A percentile compares a stretch with the other conserved stretches of the same genome.
phyloP scores from a whole-genome alignment of 495 filamentous ascomycete species.

The Talaromyces borbonicus region DNA sequence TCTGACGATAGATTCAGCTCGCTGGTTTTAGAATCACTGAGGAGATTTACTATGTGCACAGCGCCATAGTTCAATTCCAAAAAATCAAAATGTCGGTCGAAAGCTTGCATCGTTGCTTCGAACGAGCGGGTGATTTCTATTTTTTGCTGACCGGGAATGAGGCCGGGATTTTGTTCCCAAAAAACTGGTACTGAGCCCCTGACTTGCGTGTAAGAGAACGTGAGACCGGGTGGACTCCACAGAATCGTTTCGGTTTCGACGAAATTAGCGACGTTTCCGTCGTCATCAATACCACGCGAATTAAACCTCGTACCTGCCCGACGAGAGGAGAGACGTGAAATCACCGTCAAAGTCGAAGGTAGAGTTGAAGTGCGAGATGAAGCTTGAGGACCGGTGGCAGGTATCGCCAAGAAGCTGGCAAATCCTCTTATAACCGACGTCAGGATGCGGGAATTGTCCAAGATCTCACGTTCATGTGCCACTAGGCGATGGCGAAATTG shows the following conservation, averaged over 20 bases:
- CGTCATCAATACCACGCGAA: constrained; percentile 90
- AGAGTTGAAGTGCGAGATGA: constrained; percentile 47
- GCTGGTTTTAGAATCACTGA: constrained; percentile 75
- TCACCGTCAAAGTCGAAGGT: constrained; percentile 74
- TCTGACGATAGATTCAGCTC: constrained; percentile 71
- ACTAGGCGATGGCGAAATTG: constrained; percentile 75
- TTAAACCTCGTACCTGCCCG: constrained; percentile 95
- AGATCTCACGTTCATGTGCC: constrained; percentile 54
- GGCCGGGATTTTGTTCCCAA: constrained; percentile 86
- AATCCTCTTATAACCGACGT: constrained; percentile 94
- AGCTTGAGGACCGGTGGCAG: constrained; percentile 49
- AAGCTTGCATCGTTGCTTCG: constrained; percentile 90
- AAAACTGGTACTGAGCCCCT: constrained; percentile 91
- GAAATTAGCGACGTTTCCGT: constrained; percentile 93
- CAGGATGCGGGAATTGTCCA: constrained; percentile 78
- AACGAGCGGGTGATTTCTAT: constrained; percentile 80
- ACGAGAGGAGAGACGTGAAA: constrained; percentile 83
- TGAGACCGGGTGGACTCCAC: constrained; percentile 63
- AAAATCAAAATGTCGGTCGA: constrained; percentile 83
- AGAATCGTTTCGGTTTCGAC: constrained; percentile 58
- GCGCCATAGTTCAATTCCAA: constrained; percentile 79
- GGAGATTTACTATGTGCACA: constrained; percentile 81
- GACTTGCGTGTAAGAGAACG: constrained; percentile 90
- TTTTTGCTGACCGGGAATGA: constrained; percentile 90
- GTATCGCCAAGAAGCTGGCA: constrained; percentile 71